phyloP scores from a whole-genome alignment of 305 asterid genomes.

The Rubia tinctorum region DNA sequence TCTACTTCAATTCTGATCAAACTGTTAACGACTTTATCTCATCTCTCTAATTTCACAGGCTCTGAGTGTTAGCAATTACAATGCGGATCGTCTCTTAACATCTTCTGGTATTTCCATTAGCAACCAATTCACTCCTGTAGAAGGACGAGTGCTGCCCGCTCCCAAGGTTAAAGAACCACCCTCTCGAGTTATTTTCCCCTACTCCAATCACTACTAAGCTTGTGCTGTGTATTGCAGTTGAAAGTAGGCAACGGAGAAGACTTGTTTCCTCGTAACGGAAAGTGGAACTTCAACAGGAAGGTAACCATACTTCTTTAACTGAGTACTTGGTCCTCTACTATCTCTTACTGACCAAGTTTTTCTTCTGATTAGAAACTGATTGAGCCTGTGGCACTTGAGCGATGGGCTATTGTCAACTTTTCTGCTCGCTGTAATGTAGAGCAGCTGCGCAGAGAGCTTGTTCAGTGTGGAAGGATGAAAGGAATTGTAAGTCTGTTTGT shows the following conservation, averaged over 20 bases:
- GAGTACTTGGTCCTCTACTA: neutral
- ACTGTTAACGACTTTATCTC: neutral
- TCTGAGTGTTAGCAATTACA: conserved; percentile 45
- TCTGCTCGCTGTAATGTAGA: conserved; percentile 44
- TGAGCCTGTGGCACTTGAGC: conserved; percentile 34
- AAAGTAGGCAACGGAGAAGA: conserved; percentile 51
- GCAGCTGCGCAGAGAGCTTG: conserved; percentile 28
- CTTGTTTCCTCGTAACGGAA: conserved; percentile 50
- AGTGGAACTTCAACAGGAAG: conserved; percentile 73
- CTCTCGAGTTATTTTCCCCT: neutral
- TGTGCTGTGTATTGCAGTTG: conserved; percentile 31
- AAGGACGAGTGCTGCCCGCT: conserved; percentile 58
- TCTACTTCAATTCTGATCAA: neutral
- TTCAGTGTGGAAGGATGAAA: conserved; percentile 44
- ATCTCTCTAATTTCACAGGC: conserved; percentile 44
- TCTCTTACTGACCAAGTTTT: conserved; percentile 19
- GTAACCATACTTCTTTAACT: conserved; percentile 21
- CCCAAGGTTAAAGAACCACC: conserved; percentile 46
- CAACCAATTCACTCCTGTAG: conserved; percentile 43
- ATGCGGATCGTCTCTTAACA: conserved; percentile 49
- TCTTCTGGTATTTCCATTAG: conserved; percentile 48
- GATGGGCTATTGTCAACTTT: conserved; percentile 62
- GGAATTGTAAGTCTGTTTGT: conserved; percentile 51
- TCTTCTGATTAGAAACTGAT: conserved; percentile 17
- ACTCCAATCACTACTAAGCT: neutral